These are phyloP conservation scores for Rhodomyrtus psidioides DNA, from an alignment of 441 rosid species.

Conservation along the genomic window DNA sequence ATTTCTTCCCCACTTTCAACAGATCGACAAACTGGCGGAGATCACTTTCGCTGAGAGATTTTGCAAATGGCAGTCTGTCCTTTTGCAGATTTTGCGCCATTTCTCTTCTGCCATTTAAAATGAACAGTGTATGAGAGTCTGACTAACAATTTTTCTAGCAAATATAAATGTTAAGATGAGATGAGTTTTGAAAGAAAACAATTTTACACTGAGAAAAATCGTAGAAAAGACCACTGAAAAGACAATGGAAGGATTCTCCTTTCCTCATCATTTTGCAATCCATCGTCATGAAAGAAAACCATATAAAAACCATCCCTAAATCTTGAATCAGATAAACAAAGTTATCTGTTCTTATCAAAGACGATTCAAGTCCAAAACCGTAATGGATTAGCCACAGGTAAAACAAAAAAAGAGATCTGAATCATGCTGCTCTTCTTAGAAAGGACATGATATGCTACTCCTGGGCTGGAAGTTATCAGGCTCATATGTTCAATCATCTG, in stretches of 20 bases:
- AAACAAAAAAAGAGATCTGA: background rate
- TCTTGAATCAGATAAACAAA: background rate
- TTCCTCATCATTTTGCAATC: background rate
- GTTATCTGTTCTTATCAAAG: background rate
- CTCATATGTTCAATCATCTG: too few species aligned
- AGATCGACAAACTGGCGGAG: constrained; percentile 42
- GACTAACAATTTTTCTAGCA: background rate
- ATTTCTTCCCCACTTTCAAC: constrained; percentile 47
- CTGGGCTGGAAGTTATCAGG: background rate
- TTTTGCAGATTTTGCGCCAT: constrained; percentile 49
- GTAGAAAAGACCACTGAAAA: background rate
- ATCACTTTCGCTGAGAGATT: constrained; percentile 28
- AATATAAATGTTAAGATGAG: background rate
- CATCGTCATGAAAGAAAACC: background rate
- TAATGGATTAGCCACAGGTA: background rate
- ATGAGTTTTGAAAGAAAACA: background rate
- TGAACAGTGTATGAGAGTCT: background rate
- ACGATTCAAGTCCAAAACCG: background rate
- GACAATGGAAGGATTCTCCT: background rate
- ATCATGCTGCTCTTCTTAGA: background rate
- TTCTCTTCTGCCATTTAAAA: constrained; percentile 40
- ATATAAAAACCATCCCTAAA: background rate
- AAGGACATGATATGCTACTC: background rate
- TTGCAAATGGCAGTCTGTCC: constrained; percentile 49
- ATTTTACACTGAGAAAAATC: background rate